Conservation (phyloP, 2,329 filamentous ascomycete genomes). For the Elsinoe perseae region DNA sequence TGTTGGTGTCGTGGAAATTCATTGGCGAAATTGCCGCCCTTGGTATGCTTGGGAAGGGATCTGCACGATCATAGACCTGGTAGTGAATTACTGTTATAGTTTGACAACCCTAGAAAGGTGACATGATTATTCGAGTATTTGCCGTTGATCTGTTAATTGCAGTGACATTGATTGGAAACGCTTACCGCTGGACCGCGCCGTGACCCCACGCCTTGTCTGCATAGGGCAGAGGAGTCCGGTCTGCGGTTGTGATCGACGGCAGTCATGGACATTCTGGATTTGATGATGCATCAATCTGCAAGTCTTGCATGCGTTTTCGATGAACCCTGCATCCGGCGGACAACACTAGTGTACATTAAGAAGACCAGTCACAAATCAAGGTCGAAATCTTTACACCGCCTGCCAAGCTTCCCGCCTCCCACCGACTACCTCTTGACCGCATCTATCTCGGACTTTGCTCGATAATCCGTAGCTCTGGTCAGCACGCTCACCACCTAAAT, state of each 20-base stretch:
- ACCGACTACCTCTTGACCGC: too few relatives aligned
- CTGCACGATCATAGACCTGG: neutral
- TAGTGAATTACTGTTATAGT: neutral
- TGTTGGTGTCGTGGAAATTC: neutral
- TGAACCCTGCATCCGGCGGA: neutral
- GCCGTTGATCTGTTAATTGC: neutral
- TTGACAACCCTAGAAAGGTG: neutral
- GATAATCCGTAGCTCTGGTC: too few relatives aligned
- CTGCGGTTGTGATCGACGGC: neutral
- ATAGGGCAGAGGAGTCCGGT: neutral
- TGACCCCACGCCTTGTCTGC: neutral
- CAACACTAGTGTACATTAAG: neutral
- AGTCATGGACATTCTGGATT: neutral
- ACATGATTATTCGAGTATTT: neutral
- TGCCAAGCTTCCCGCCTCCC: neutral
- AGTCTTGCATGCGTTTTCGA: neutral
- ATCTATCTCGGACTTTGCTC: too few relatives aligned
- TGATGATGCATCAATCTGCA: neutral
- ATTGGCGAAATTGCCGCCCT: conserved; percentile 10
- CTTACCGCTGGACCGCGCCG: conserved; percentile 9
- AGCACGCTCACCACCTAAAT: too few relatives aligned
- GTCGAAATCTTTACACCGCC: neutral
- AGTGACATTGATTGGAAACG: conserved; percentile 2
- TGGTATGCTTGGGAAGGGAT: conserved; percentile 8
- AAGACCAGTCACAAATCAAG: neutral